These are phyloP conservation scores for Celoporthe dispersa DNA, from an alignment of 2,329 filamentous ascomycete species.

Conservation along the genomic window DNA sequence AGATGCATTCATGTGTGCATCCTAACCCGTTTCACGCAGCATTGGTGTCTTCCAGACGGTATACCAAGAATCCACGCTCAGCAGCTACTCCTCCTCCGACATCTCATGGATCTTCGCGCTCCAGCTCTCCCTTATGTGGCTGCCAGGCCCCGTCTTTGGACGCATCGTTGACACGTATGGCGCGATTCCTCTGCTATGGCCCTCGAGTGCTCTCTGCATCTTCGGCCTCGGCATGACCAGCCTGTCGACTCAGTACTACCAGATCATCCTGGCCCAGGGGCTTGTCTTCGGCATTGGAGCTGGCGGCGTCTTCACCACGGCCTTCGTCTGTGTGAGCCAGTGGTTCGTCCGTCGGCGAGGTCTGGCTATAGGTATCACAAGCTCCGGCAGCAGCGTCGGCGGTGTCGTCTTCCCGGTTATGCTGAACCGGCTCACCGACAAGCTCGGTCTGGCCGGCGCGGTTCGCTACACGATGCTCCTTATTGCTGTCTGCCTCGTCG, in stretches of 20 bases:
- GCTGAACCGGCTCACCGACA: slow-evolving; percentile 11
- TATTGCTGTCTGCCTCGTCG: slow-evolving; percentile 27
- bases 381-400: slow-evolving; percentile 28
- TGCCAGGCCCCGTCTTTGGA: slow-evolving; percentile 31
- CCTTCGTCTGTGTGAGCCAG: slow-evolving; percentile 26
- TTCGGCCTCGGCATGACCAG: slow-evolving; percentile 31
- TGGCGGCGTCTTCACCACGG: slow-evolving; percentile 27
- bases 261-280: slow-evolving; percentile 30
- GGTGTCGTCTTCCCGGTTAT: slow-evolving; percentile 33
- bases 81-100: slow-evolving; percentile 27
- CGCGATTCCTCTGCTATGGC: slow-evolving; percentile 28
- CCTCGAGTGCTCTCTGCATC: slow-evolving; percentile 28
- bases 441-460: slow-evolving; percentile 21
- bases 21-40: not conserved
- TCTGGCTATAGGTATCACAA: slow-evolving; percentile 29
- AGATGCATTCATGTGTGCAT: not conserved
- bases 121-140: slow-evolving; percentile 33
- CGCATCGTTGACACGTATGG: slow-evolving; percentile 33
- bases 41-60: slow-evolving; percentile 33
- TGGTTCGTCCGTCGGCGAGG: slow-evolving; percentile 30
- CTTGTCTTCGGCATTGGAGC: slow-evolving; percentile 29
- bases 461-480: slow-evolving; percentile 28
- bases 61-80: slow-evolving; percentile 30
- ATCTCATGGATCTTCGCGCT: slow-evolving; percentile 34
- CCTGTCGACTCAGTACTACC: slow-evolving; percentile 30